Base-by-base conservation (phyloP, 2,329 filamentous ascomycete genomes). In the Blastomyces emzantsi region DNA sequence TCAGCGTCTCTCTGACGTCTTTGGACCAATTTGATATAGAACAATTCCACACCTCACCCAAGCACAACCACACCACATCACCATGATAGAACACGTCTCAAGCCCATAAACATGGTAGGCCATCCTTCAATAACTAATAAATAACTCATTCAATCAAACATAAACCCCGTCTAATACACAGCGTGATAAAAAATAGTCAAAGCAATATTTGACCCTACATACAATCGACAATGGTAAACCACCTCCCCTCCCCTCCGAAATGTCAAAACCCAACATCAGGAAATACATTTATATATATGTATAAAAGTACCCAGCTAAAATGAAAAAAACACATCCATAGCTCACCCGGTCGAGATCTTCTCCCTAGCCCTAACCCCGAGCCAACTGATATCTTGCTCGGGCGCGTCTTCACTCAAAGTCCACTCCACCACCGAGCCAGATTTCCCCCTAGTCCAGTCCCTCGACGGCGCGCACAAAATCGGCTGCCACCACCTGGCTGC, bases 161-260 rank as follows among this genome's bases (percentile, higher is more conserved):
- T 33, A 25, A 45, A 36, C 33, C 61, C 49, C 57, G n/a, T 64
- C 68, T 66, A 62, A 67, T 62, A 62, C 71, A 70, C 61, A 41
- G 25, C 22, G 58, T 11, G 33, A 15, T 62, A 65, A 39, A 33
- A 15, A 43, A 65, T 63, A 97, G 94, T 99, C 94, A 63, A 97
- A 97, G 81, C 94, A 97, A 87, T 99, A 97, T 76, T 85, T 99
- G 67, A 95, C 93, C 72, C 89, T 89, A 69, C 90, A 96, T 76
- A 93, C 92, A 54, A 85, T 96, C 75, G 90, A 96, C 74, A 85
- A 92, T 80, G 92, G 90, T 90, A 75, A 33, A 17, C 25, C 19
- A 11, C 33, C 75, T 80, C 73, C 62, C 62, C 63, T 36, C 47
- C n/a, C 28, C 39, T 39, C 25, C 49, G 45, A 25, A 41, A 17